Base-by-base conservation (phyloP, 2,329 filamentous ascomycete genomes). In the Xylariaceae sp. region DNA sequence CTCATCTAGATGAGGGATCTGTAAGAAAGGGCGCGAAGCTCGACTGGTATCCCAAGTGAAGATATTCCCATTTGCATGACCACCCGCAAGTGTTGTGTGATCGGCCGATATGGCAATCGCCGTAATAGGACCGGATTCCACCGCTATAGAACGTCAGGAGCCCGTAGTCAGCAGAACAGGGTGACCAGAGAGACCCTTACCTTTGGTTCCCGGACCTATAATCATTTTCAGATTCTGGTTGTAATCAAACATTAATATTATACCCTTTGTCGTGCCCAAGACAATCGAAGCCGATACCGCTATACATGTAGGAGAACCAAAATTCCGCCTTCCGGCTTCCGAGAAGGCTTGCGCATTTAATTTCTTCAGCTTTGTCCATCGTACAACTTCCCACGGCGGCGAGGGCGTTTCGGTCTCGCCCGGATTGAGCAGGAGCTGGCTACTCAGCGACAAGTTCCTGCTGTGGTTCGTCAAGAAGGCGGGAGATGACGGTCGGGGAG, bases 161-260 rank as follows among this genome's bases (percentile, higher is more conserved):
- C n/a, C n/a, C 41, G 35, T 24, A 31, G 17, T 9, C 11, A 16
- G 2, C 19, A 34, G 14, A 5, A 9, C 9, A 14, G 26, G 23
- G 16, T 6, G 9, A 4, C 17, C 18, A 34, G 21, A 36, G 36
- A n/a, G n/a, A 7, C 27, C 41, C 70, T 52, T 64, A 85, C 85
- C 85, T 73, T 92, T 95, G 1, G 89, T 95, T 23, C 90, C 89
- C 21, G 86, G 85, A 2, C 92, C 92, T 48, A 98, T 88, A 41
- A 97, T 94, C 53, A 85, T 83, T 64, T 94, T 96, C 41, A 97
- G 68, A 51, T 85, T 92, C 64, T 98, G 92, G 60, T 94, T 88
- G 62, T 96, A 97, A 67, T 98, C 94, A 67, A 98, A 98, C 43
- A 97, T 81, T 58, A 98, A 70, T 41, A 97, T 85, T 61, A 96